Evolutionary conservation across 2,329 filamentous ascomycete species (phyloP), one percentile per base, ranked within the genome.

Genomic region (Ophiostoma montium): DNA sequence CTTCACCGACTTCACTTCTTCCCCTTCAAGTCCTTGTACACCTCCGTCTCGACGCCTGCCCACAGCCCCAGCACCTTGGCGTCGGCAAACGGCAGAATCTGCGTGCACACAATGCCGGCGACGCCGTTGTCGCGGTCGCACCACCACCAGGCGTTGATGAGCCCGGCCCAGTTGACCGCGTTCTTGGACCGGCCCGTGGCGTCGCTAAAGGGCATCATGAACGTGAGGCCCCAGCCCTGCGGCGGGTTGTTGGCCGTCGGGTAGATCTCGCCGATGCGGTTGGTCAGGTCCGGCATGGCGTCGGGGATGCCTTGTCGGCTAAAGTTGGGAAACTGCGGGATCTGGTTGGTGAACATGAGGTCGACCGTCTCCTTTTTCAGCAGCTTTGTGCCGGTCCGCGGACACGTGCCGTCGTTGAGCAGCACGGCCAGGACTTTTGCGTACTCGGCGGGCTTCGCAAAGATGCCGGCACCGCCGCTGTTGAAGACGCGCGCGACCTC

Each of bases 341-440:
- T 73, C 55, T 78, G 77, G 57, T 83, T 82, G 53, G 65, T 63
- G 63, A 76, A 82, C 74, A 83, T 78, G 41, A 70, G 58, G 21
- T 76, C 67, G 2, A 84, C 71, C 0, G 76, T 80, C 32, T 69
- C 65, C 16, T 68, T 63, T 32, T 67, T 63, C 16, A 84, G 65
- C 41, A 84, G 69, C 44, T 66, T 63, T 0, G 60, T 60, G 2
- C 71, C 70, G 0, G 75, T 82, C 1, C 57, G 67, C 0, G 79
- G 72, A n/a, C 69, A 75, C 0, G 64, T 71, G 49, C 80, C 80
- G 53, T 79, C 65, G 57, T 83, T 83, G 39, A 83, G 63, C 2
- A 84, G 62, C 0, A 69, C 67, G 0, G 75, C 70, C 11, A 84
- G 68, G 49, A 82, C 70, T 54, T 75, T 70, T 15, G 59, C 59